Conservation (phyloP, 257 asterid species). For the Solanum raphanifolium region DNA sequence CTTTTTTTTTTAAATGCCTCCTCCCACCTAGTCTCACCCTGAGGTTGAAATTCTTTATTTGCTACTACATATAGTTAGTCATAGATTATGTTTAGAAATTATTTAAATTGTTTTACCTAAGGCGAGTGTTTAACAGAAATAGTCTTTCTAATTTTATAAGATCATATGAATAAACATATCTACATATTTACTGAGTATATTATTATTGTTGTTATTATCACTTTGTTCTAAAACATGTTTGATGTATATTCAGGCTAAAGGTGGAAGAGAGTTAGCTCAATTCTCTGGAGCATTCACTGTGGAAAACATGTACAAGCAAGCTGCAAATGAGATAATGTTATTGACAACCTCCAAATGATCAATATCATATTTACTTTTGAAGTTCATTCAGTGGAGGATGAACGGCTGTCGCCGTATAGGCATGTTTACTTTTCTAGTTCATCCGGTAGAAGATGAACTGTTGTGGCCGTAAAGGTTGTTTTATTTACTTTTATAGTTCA, state of each 20-base stretch:
- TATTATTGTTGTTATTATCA: not conserved
- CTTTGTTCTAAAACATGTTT: not conserved
- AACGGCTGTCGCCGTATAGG: not conserved
- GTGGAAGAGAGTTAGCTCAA: slow-evolving; percentile 14
- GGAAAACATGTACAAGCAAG: slow-evolving; percentile 62
- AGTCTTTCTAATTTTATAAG: not conserved
- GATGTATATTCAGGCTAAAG: slow-evolving; percentile 29
- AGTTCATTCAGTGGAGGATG: not conserved
- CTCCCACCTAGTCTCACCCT: not conserved
- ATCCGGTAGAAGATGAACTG: not conserved
- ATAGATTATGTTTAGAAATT: not conserved
- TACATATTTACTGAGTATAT: not conserved
- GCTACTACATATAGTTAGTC: not conserved
- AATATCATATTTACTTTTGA: not conserved
- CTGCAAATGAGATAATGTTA: slow-evolving; percentile 48
- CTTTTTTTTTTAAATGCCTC: not conserved
- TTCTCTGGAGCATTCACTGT: slow-evolving; percentile 24
- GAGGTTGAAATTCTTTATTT: not conserved
- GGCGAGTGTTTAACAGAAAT: rapidly evolving
- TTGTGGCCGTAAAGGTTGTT: not conserved
- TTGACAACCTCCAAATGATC: slow-evolving; percentile 23
- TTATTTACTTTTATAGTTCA: not conserved
- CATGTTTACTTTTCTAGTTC: not conserved
- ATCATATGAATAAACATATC: not conserved
- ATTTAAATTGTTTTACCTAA: not conserved